These are phyloP conservation scores for Musa beccarii DNA, from an alignment of 176 grass and related monocot genomes.

Conservation along the genomic window DNA sequence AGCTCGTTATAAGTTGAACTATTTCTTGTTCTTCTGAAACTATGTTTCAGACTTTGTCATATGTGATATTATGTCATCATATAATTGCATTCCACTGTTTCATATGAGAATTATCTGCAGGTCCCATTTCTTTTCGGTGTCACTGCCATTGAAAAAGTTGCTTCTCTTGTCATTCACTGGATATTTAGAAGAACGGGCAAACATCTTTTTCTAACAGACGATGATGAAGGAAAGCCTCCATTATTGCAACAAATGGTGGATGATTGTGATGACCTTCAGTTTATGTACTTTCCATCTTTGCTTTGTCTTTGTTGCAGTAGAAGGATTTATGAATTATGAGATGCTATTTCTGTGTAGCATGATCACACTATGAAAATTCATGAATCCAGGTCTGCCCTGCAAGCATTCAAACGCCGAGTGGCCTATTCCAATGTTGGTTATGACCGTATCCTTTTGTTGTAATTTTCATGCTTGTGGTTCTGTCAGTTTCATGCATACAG, in stretches of 20 bases:
- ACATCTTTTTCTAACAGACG: conserved; percentile 82
- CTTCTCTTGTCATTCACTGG: conserved; percentile 71
- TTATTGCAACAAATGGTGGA: conserved; percentile 85
- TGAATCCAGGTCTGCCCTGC: conserved; percentile 64
- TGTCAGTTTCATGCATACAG: neutral
- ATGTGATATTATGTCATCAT: neutral
- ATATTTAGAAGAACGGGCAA: conserved; percentile 96
- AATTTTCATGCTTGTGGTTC: neutral
- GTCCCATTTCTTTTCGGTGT: conserved; percentile 97
- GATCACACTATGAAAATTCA: conserved; percentile 22
- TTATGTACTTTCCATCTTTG: conserved; percentile 46
- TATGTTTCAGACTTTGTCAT: neutral
- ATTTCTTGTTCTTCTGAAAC: neutral
- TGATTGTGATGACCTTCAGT: conserved; percentile 51
- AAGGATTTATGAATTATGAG: conserved; percentile 19
- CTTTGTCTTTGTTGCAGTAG: neutral
- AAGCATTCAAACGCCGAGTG: conserved; percentile 78
- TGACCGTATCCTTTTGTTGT: conserved; percentile 70
- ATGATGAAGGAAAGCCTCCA: conserved; percentile 73
- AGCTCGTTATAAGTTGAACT: neutral
- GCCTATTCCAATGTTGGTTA: conserved; percentile 78
- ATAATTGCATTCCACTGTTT: neutral
- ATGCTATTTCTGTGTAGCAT: conserved; percentile 11
- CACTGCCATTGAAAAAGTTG: conserved; percentile 70
- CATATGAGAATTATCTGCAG: conserved; percentile 24